phyloP scores from a whole-genome alignment of 2,329 filamentous ascomycete species.

The Xylariaceae sp. region DNA sequence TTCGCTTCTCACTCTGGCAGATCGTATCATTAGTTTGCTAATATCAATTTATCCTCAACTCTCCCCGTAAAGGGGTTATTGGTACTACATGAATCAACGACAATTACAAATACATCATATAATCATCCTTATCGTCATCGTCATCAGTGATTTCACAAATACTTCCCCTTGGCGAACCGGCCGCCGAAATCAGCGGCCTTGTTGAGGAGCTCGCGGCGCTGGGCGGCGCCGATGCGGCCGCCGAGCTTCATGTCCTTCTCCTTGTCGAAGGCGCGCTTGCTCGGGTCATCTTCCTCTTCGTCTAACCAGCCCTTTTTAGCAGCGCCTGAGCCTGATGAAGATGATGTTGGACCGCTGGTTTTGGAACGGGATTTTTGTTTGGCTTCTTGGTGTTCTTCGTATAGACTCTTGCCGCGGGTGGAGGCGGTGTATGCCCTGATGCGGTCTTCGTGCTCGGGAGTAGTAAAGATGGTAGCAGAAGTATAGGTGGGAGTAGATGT shows the following conservation, averaged over 20 bases:
- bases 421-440: slow-evolving; percentile 49
- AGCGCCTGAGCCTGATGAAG: slow-evolving; percentile 11
- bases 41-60: no score
- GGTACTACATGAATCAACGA: no score
- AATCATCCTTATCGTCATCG: no score
- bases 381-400: slow-evolving; percentile 50
- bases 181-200: slow-evolving; percentile 77
- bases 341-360: no score
- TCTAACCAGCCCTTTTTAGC: slow-evolving; percentile 32
- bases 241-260: slow-evolving; percentile 90
- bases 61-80: no score
- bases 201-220: slow-evolving; percentile 73
- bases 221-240: slow-evolving; percentile 63
- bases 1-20: no score
- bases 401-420: slow-evolving; percentile 52
- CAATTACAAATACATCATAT: no score
- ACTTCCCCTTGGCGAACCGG: slow-evolving; percentile 73
- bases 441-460: slow-evolving; percentile 42
- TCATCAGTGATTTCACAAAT: no score
- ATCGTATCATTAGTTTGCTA: no score
- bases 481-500: no score
- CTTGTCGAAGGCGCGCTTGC: slow-evolving; percentile 78
- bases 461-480: no score
- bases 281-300: slow-evolving; percentile 83
- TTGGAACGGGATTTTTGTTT: no score